Evolutionary conservation across 1,284 basidiomycete species (phyloP), one percentile per base, ranked within the genome.

Genomic region (Xerocomus minutiporus): DNA sequence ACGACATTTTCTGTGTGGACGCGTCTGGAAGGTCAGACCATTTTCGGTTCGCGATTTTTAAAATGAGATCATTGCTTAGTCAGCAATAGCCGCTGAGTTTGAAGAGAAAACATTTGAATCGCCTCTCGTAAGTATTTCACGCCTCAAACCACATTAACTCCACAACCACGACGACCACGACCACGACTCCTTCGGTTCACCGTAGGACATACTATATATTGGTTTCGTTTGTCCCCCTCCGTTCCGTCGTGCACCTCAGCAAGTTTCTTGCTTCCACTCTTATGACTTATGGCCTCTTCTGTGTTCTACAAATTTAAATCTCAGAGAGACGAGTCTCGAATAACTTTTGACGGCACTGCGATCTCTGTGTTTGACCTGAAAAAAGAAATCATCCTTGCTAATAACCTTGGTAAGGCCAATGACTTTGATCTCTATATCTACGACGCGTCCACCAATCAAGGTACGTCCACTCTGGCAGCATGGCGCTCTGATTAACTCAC

Each of bases 341-440:
- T 98, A 72, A 89, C 92, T 54, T 98, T 99, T 76, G 96, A 99
- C 70, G 96, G 96, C 64, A 97, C 96, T 58, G 93, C 93, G 59
- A 97, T 99, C 69, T 95, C 93, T 64, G 93, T 99, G 59, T 99
- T 97, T 80, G 97, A 99, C 73, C 79, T 99, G 71, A 99, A 99
- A 78, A 91, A 89, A 75, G 96, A 99, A 76, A 93, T 99, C 69
- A 96, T 99, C 66, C 76, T 97, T 59, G 90, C 88, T 68, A 97
- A 97, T 72, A 95, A 91, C 71, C 86, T 99, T 64, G 84, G 84
- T 74, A 97, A 97, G 75, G 93, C 93, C 56, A 93, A 89, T 67
- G 97, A 99, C 70, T 98, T 99, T 77, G 97, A 99, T 73, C 80
- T 99, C 38, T 84, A 84, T 52, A 78, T 99, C 31, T 89, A 86